These are phyloP conservation scores for Vitis riparia DNA, from an alignment of 164 flowering plant species.

Conservation along the genomic window DNA sequence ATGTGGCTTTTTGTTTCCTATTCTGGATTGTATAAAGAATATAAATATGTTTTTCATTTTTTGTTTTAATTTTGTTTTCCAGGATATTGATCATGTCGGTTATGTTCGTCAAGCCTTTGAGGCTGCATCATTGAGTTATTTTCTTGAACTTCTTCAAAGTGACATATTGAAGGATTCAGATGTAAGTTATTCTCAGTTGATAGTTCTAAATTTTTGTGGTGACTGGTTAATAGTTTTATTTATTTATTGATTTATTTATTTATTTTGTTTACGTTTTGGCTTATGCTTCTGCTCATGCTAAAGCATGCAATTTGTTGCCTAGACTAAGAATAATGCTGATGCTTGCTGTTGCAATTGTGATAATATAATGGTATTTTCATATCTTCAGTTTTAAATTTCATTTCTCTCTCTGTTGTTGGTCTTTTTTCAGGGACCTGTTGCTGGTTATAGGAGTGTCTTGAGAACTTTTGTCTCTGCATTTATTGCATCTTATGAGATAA, in stretches of 20 bases:
- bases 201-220: neutral
- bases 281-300: neutral
- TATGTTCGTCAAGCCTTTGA: conserved; percentile 92
- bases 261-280: neutral
- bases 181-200: conserved; percentile 46
- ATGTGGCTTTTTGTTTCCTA: conserved; percentile 13
- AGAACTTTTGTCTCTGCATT: conserved; percentile 90
- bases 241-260: neutral
- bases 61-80: conserved; percentile 14
- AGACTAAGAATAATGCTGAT: neutral
- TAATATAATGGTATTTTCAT: neutral
- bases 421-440: conserved; percentile 61
- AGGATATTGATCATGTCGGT: conserved; percentile 89
- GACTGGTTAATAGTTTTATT: conserved; percentile 1
- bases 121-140: conserved; percentile 56
- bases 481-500: conserved; percentile 90
- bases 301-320: neutral
- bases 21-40: too few relatives aligned
- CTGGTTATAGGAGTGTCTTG: conserved; percentile 88
- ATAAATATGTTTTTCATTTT: neutral
- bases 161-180: conserved; percentile 66
- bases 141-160: conserved; percentile 67
- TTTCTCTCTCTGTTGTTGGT: neutral
- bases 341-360: neutral
- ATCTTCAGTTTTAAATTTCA: neutral